Conservation (phyloP, 306 rosid genomes). For the Albizia julibrissin region DNA sequence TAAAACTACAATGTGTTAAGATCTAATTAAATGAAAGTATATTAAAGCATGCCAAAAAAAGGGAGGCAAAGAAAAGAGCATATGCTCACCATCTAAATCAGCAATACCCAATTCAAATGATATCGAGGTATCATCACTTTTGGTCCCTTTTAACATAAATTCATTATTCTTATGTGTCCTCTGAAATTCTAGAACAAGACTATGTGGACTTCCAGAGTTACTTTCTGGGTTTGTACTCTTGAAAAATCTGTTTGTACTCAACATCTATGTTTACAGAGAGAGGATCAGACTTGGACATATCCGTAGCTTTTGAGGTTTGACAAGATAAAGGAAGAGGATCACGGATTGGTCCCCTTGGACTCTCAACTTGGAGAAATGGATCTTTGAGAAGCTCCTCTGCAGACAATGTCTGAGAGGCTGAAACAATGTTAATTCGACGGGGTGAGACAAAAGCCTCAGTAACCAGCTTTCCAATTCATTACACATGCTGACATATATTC, state of each 20-base stretch:
- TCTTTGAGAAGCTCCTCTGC: conserved; percentile 12
- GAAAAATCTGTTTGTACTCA: not conserved
- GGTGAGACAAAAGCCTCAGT: too few species aligned
- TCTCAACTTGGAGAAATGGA: not conserved
- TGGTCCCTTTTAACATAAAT: not conserved
- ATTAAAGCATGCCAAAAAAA: not conserved
- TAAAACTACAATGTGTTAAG: not conserved
- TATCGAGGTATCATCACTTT: not conserved
- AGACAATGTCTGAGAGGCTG: conserved; percentile 1
- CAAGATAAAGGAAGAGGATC: not conserved
- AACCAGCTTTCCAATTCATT: too few species aligned
- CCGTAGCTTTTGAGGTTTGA: not conserved
- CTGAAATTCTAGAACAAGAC: not conserved
- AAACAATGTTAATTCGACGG: too few species aligned
- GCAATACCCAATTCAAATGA: conserved; percentile 4
- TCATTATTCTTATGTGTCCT: not conserved
- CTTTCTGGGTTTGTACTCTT: not conserved
- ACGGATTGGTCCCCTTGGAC: not conserved
- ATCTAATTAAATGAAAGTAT: not conserved
- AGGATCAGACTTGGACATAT: not conserved
- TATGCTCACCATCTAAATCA: conserved; percentile 1
- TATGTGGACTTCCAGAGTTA: not conserved
- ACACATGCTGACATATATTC: too few species aligned
- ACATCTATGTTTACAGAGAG: not conserved
- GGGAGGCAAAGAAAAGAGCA: not conserved